A percentile compares a stretch with the other conserved stretches of the same genome.
phyloP scores from a whole-genome alignment of 2,329 filamentous ascomycete genomes.

The Colletotrichum sp. region DNA sequence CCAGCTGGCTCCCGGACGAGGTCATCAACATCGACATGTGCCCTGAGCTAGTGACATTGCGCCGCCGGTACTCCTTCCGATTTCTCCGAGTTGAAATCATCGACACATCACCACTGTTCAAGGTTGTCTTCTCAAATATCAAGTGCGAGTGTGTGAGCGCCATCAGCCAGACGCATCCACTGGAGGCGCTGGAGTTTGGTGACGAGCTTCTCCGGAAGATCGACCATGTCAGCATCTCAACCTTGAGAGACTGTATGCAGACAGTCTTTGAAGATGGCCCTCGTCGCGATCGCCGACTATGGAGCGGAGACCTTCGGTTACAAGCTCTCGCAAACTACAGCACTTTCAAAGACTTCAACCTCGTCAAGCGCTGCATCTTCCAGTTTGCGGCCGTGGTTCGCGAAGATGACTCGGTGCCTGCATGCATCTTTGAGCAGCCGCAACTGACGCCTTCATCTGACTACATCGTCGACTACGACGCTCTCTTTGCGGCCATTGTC shows the following conservation, averaged over 20 bases:
- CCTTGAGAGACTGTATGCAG: constrained; percentile 42
- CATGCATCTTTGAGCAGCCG: constrained; percentile 38
- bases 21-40: constrained; percentile 38
- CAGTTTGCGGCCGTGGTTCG: constrained; percentile 37
- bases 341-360: constrained; percentile 36
- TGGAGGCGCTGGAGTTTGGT: constrained; percentile 22
- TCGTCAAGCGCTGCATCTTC: constrained; percentile 40
- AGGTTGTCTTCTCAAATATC: constrained; percentile 33
- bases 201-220: constrained; percentile 28
- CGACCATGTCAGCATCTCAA: constrained; percentile 34
- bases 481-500: constrained; percentile 35
- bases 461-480: constrained; percentile 42
- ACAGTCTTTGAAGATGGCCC: constrained; percentile 43
- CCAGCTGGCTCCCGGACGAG: constrained; percentile 41
- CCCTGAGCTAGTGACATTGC: constrained; percentile 31
- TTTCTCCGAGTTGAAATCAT: constrained; percentile 37
- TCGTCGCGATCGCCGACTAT: constrained; percentile 38
- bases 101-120: constrained; percentile 38
- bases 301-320: constrained; percentile 40
- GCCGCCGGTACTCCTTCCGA: constrained; percentile 37
- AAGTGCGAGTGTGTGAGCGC: constrained; percentile 32
- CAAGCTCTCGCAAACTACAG: constrained; percentile 41
- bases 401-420: constrained; percentile 35
- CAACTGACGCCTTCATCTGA: constrained; percentile 32
- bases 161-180: constrained; percentile 21